phyloP scores from a whole-genome alignment of 2,329 filamentous ascomycete genomes.

The Diaporthe vaccinii region DNA sequence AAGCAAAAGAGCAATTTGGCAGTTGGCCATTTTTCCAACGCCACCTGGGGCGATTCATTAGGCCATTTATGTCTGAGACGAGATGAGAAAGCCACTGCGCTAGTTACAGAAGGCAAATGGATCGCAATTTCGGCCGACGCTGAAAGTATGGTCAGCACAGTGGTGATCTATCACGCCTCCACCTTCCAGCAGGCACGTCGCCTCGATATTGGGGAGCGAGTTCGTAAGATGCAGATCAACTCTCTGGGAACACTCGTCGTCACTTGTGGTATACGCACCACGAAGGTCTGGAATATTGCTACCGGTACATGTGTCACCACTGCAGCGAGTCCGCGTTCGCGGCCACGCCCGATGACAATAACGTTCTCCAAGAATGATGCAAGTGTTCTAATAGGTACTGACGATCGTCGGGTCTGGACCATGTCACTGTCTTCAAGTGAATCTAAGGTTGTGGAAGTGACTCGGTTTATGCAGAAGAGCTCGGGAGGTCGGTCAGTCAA shows the following conservation, averaged over 20 bases:
- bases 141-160: not conserved
- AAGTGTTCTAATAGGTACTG: conserved; percentile 44
- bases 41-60: conserved; percentile 47
- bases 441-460: conserved; percentile 21
- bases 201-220: conserved; percentile 43
- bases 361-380: conserved; percentile 42
- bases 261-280: conserved; percentile 48
- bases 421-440: conserved; percentile 34
- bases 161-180: conserved; percentile 44
- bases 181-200: conserved; percentile 45
- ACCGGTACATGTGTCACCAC: conserved; percentile 45
- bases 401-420: conserved; percentile 44
- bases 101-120: conserved; percentile 37
- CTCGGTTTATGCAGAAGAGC: conserved; percentile 44
- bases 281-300: conserved; percentile 46
- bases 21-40: conserved; percentile 40
- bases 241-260: conserved; percentile 43
- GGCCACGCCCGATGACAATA: conserved; percentile 46
- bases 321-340: conserved; percentile 43
- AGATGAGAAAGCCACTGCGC: conserved; percentile 35
- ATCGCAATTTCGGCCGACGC: conserved; percentile 37
- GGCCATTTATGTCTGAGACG: conserved; percentile 43
- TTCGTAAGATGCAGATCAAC: conserved; percentile 45
- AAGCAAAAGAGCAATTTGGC: conserved; percentile 40
- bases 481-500: conserved; percentile 47